A percentile compares a stretch with the other conserved stretches of the same genome.
Evolutionary conservation across 106 monocot species (phyloP).

Genomic region (Ottelia alismoides): DNA sequence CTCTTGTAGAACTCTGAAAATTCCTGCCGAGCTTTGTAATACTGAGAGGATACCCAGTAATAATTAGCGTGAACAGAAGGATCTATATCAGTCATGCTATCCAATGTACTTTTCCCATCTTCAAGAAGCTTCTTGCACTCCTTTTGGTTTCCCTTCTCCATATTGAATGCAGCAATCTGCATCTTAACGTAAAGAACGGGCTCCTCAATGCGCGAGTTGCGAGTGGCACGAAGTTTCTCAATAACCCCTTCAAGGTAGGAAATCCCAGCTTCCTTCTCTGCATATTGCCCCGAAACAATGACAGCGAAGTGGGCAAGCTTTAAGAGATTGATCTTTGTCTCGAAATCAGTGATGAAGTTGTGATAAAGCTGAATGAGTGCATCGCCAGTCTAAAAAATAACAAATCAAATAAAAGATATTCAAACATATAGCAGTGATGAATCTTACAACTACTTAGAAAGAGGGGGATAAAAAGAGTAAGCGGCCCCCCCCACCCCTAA

Average conservation of each 20-base stretch:
- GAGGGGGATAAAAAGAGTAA: no score
- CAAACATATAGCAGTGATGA: no score
- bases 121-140: constrained; percentile 87
- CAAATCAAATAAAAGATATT: no score
- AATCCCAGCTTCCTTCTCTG: constrained; percentile 87
- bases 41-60: constrained; percentile 95
- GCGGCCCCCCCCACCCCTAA: no score
- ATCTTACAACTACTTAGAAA: no score
- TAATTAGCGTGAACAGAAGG: constrained; percentile 91
- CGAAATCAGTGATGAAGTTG: constrained; percentile 97
- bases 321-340: constrained; percentile 96
- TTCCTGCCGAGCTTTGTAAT: constrained; percentile 73
- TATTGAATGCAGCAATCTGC: constrained; percentile 81
- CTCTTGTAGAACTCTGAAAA: constrained; percentile 93
- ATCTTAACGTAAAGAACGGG: constrained; percentile 88
- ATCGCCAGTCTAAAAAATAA: constrained; percentile 93
- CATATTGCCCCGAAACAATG: constrained; percentile 76
- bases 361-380: constrained; percentile 89
- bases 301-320: constrained; percentile 93
- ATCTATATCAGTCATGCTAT: constrained; percentile 91
- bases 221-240: constrained; percentile 64
- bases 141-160: constrained; percentile 69
- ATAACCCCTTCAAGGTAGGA: constrained; percentile 80
- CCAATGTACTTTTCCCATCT: constrained; percentile 71
- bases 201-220: constrained; percentile 54